Percentiles rank a stretch among this genome's conserved stretches.
Conservation (phyloP, 2,329 filamentous ascomycete species). For the Fusarium brevicatenulatum region DNA sequence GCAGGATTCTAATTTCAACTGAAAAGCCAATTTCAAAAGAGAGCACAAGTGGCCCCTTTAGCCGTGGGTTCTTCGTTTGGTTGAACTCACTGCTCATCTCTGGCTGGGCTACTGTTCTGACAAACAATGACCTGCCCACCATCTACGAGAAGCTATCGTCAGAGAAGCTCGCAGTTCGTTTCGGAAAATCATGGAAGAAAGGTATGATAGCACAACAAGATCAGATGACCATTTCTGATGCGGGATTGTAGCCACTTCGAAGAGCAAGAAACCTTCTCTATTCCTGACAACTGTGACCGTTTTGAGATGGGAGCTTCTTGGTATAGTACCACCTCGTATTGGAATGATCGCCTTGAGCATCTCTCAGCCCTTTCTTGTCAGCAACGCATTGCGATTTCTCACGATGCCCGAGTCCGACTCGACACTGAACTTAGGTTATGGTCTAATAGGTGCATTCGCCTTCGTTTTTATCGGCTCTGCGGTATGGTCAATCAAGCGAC, state of each 20-base stretch:
- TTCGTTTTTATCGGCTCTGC: slow-evolving; percentile 48
- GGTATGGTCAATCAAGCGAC: slow-evolving; percentile 5
- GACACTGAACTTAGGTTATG: slow-evolving; percentile 45
- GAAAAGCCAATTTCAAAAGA: slow-evolving; percentile 58
- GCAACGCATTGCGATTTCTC: slow-evolving; percentile 44
- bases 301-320: slow-evolving; percentile 47
- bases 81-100: slow-evolving; percentile 56
- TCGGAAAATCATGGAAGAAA: slow-evolving; percentile 40
- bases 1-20: slow-evolving; percentile 49
- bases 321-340: slow-evolving; percentile 44
- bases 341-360: slow-evolving; percentile 45
- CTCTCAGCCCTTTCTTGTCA: slow-evolving; percentile 47
- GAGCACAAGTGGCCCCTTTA: slow-evolving; percentile 55
- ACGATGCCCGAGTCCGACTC: slow-evolving; percentile 39
- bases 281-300: slow-evolving; percentile 41
- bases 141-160: slow-evolving; percentile 48
- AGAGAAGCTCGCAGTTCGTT: slow-evolving; percentile 39
- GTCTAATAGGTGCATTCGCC: slow-evolving; percentile 47
- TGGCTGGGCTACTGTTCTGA: slow-evolving; percentile 55
- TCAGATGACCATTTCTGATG: neutral
- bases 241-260: slow-evolving; percentile 5
- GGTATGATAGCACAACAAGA: slow-evolving; percentile 4
- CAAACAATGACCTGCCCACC: slow-evolving; percentile 42
- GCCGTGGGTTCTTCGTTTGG: slow-evolving; percentile 49
- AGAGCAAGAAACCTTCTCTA: slow-evolving; percentile 40